Conservation (phyloP, 495 filamentous ascomycete species). For the Daldinia grandis region DNA sequence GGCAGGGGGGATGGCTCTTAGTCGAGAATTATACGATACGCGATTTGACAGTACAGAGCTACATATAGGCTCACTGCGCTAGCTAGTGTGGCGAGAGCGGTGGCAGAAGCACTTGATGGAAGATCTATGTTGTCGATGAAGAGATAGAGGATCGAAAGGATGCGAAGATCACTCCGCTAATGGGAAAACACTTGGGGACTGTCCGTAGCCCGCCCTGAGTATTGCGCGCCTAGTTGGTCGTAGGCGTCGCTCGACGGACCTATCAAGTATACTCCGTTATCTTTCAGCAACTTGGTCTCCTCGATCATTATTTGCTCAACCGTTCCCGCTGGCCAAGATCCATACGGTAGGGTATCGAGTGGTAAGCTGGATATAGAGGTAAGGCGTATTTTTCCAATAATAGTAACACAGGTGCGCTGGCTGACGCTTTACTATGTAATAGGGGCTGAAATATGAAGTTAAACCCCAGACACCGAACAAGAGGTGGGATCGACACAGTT, state of each 20-base stretch:
- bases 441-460: conserved; percentile 26
- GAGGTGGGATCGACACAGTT: conserved; percentile 27
- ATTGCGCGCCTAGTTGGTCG: conserved; percentile 26
- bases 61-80: conserved; percentile 34
- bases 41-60: conserved; percentile 11
- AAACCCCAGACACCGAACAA: conserved; percentile 19
- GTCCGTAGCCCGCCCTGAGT: conserved; percentile 1
- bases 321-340: conserved; percentile 14
- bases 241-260: conserved; percentile 28
- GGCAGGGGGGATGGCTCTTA: conserved; percentile 22
- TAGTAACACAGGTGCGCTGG: conserved; percentile 3
- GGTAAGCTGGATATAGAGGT: conserved; percentile 28
- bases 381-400: conserved; percentile 8
- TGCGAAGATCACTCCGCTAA: conserved; percentile 17
- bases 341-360: conserved; percentile 15
- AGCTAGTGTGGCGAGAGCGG: conserved; percentile 47
- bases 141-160: conserved; percentile 20
- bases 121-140: conserved; percentile 28
- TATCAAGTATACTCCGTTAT: conserved; percentile 24
- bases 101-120: conserved; percentile 54
- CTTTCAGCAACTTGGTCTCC: conserved; percentile 11
- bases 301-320: conserved; percentile 13
- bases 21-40: conserved; percentile 25
- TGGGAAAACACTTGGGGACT: conserved; percentile 5
- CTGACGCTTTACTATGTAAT: not conserved